phyloP scores from a whole-genome alignment of 805 yeast species.

The Pichia cephalocereana region DNA sequence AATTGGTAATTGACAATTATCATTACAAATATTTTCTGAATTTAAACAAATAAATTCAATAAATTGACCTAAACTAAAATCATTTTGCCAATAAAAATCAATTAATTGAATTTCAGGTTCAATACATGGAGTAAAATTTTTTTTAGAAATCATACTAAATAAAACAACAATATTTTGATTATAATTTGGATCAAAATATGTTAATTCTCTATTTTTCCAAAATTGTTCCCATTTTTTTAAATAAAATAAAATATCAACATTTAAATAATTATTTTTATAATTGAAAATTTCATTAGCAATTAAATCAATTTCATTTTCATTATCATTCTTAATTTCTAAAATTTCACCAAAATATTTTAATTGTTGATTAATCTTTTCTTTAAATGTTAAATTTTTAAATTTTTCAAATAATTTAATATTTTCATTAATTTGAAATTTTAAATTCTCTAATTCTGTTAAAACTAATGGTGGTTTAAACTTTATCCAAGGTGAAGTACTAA shows the following conservation, averaged over 20 bases:
- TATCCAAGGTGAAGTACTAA: slow-evolving; percentile 84
- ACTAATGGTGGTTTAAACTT: slow-evolving; percentile 54
- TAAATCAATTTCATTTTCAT: slow-evolving; percentile 24
- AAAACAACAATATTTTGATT: slow-evolving; percentile 76
- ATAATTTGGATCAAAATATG: slow-evolving; percentile 54
- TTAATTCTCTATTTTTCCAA: slow-evolving; percentile 32
- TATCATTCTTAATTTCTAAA: slow-evolving; percentile 3
- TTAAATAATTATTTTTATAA: slow-evolving; percentile 20
- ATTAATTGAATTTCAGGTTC: slow-evolving; percentile 84
- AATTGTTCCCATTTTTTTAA: slow-evolving; percentile 63
- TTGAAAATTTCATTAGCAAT: slow-evolving; percentile 28
- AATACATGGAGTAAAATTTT: slow-evolving; percentile 81
- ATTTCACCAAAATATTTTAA: slow-evolving; percentile 10
- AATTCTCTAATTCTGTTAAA: slow-evolving; percentile 17
- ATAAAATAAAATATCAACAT: slow-evolving; percentile 26
- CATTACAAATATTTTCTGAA: slow-evolving; percentile 61
- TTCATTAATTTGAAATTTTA: slow-evolving; percentile 18
- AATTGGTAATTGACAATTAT: slow-evolving; percentile 66
- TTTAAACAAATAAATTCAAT: slow-evolving; percentile 70
- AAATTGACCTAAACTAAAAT: slow-evolving; percentile 81
- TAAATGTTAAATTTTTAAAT: background rate
- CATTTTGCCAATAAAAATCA: slow-evolving; percentile 86
- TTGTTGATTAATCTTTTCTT: background rate
- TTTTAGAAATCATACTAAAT: slow-evolving; percentile 73
- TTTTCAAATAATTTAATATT: background rate